Evolutionary conservation across 2,329 filamentous ascomycete genomes (phyloP).

Genomic region (Hyphodiscus sp.): DNA sequence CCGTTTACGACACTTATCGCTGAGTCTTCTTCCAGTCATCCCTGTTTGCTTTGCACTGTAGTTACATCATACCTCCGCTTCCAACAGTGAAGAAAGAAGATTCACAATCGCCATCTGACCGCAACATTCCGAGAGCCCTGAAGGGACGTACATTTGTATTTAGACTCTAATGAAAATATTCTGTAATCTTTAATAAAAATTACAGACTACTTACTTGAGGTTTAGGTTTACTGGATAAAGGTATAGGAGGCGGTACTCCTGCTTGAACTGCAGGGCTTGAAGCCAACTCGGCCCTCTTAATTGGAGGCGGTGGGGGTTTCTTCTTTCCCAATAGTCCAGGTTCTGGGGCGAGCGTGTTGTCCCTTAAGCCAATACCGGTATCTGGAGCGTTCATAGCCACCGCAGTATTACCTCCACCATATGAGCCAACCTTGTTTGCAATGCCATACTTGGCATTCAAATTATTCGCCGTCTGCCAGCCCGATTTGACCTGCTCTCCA

Average conservation of each 20-base stretch:
- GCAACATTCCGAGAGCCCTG: too few relatives aligned
- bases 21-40: too few relatives aligned
- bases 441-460: constrained; percentile 30
- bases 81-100: too few relatives aligned
- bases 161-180: too few relatives aligned
- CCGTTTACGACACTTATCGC: too few relatives aligned
- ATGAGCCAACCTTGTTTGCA: constrained; percentile 24
- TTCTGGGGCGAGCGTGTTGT: constrained; percentile 7
- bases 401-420: constrained; percentile 9
- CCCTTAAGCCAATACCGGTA: constrained; percentile 10
- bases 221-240: constrained; percentile 30
- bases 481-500: constrained; percentile 49
- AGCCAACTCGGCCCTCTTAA: constrained; percentile 22
- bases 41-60: too few relatives aligned
- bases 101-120: too few relatives aligned
- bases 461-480: constrained; percentile 37
- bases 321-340: constrained; percentile 21
- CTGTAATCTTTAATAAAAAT: constrained; percentile 5
- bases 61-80: too few relatives aligned
- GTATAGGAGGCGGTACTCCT: constrained; percentile 21
- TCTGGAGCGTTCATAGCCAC: constrained; percentile 8
- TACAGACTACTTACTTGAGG: constrained; percentile 26
- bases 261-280: constrained; percentile 6
- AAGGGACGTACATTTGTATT: too few relatives aligned
- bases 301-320: constrained; percentile 31